Evolutionary conservation across 495 filamentous ascomycete species (phyloP), one percentile per base, ranked within the genome.

Genomic region (Cryomyces minteri): DNA sequence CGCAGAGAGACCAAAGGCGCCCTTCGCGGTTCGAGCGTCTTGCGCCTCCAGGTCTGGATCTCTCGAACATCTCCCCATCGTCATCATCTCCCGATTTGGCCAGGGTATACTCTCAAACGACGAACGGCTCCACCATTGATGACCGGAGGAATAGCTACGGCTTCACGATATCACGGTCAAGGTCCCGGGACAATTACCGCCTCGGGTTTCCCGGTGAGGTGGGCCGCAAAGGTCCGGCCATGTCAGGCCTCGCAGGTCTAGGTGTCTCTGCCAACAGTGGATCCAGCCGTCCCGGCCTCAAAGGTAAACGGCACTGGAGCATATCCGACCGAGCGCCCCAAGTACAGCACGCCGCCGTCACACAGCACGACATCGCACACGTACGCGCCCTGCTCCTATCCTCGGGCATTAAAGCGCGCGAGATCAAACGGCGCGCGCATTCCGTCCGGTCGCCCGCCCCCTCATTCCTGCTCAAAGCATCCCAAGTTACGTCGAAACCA

Each of bases 341-440:
- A 57, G 61, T 8, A 51, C 7, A 54, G 55, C 32, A 31, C 60
- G 47, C 39, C 56, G 54, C 37, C n/a, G 40, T 25, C 37, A 31
- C 14, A 32, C 62, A 58, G 48, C 70, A 72, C 9, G 86, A 94
- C 52, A 71, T 90, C 14, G 82, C 81, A 43, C 76, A 84, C 37
- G 71, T 82, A 3, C 68, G 73, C 44, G 72, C 85, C 2, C 67
- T 92, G 0, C 71, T 93, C 30, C 67, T 94, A 32, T 83, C 79
- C 47, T 80, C 84, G 0, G 87, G 86, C 39, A 77, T 93, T 57
- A 88, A 88, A 60, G 87, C 87, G 0, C 73, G 76, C 48, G 82
- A 86, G 54, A 81, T 94, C 46, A 66, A 68, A 36, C 72, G 77
- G 8, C 71, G 79, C 40, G 77, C 80, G 12, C 64, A 77, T 36